phyloP scores from a whole-genome alignment of 1,284 basidiomycete species.

The Cutaneotrichosporon sp. region DNA sequence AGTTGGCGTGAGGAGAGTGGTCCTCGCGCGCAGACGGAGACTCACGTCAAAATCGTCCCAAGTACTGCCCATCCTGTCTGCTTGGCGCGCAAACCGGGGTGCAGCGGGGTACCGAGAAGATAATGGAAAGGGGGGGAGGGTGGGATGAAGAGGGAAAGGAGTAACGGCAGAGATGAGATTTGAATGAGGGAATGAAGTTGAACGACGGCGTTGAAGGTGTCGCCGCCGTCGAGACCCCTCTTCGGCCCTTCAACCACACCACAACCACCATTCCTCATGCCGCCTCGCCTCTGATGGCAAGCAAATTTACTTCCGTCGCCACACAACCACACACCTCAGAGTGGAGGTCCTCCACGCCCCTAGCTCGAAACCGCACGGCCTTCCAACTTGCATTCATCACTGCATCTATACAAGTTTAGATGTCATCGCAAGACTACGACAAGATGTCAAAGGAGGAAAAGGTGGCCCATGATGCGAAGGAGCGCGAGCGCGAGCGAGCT shows the following conservation, averaged over 20 bases:
- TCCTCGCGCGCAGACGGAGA: background rate
- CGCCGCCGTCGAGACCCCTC: too few species aligned
- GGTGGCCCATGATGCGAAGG: conserved; percentile 63
- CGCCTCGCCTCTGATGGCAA: too few species aligned
- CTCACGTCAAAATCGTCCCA: conserved; percentile 13
- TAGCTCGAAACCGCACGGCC: background rate
- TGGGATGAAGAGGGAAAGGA: background rate
- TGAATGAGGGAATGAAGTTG: too few species aligned
- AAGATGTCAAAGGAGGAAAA: conserved; percentile 71
- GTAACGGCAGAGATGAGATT: too few species aligned
- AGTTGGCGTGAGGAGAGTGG: background rate
- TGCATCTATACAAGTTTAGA: background rate
- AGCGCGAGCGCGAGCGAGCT: conserved; percentile 62
- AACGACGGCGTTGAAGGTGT: too few species aligned
- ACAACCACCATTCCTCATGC: background rate
- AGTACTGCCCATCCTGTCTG: background rate
- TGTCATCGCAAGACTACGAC: conserved; percentile 49
- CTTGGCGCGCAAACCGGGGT: background rate
- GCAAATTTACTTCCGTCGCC: background rate
- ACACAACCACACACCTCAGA: too few species aligned
- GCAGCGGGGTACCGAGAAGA: background rate
- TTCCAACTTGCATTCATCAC: too few species aligned
- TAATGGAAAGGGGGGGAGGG: too few species aligned
- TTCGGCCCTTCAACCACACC: too few species aligned
- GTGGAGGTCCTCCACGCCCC: conserved; percentile 5